These are phyloP conservation scores for Solanum verrucosum DNA, from an alignment of 257 asterid species.

Conservation along the genomic window DNA sequence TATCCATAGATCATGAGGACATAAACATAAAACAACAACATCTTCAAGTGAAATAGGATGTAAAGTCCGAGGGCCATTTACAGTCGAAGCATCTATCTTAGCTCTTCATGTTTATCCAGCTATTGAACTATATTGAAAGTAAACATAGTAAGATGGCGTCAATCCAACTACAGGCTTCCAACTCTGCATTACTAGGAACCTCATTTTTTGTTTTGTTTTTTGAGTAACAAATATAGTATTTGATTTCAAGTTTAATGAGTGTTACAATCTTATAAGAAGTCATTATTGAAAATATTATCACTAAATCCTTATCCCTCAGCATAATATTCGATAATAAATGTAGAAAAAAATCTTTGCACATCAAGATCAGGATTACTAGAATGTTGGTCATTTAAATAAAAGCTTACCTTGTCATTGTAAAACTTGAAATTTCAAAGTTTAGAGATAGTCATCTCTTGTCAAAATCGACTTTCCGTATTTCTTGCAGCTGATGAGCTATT, in stretches of 20 bases:
- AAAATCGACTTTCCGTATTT: conserved; percentile 19
- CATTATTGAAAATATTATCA: background rate
- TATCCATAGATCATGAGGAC: background rate
- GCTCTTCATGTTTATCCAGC: background rate
- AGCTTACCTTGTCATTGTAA: conserved; percentile 2
- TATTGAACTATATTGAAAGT: background rate
- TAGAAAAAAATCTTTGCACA: background rate
- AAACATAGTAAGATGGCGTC: background rate
- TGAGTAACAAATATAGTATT: background rate
- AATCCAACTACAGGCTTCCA: background rate
- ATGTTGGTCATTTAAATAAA: background rate
- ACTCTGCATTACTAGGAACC: background rate
- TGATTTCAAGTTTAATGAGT: background rate
- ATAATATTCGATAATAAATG: background rate
- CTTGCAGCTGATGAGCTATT: conserved; percentile 43
- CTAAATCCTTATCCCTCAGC: background rate
- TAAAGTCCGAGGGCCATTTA: background rate
- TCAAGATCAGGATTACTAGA: background rate
- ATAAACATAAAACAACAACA: background rate
- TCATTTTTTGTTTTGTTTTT: background rate
- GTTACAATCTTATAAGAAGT: background rate
- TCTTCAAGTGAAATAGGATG: background rate
- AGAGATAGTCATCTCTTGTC: conserved; percentile 12
- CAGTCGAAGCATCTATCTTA: background rate
- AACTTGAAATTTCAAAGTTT: background rate